Evolutionary conservation across 1,284 basidiomycete genomes (phyloP).

Genomic region (Fomitopsis palustris): DNA sequence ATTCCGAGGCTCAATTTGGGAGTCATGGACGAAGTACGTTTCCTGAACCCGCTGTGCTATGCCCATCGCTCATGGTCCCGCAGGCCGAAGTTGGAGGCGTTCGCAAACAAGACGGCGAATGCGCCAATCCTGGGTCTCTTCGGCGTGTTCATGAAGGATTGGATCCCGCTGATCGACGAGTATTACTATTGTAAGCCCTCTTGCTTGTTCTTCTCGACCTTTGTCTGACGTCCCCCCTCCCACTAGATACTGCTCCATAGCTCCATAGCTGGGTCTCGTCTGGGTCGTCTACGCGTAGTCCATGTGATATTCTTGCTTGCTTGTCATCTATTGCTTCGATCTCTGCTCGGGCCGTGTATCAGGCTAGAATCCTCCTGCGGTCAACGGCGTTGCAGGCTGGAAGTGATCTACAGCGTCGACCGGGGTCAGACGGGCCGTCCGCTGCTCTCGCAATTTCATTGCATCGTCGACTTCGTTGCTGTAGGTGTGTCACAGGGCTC

Average conservation of each 20-base stretch:
- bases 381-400: background rate
- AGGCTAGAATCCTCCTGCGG: background rate
- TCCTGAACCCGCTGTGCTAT: background rate
- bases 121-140: conserved; percentile 75
- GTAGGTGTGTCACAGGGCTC: too few species aligned
- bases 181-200: conserved; percentile 87
- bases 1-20: conserved; percentile 87
- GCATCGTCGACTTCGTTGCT: background rate
- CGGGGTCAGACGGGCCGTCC: background rate
- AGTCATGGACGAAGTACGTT: conserved; percentile 73
- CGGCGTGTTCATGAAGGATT: conserved; percentile 79
- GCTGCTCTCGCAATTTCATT: background rate
- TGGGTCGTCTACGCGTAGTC: background rate
- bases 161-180: conserved; percentile 91
- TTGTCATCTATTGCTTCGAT: background rate
- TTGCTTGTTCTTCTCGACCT: background rate
- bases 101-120: conserved; percentile 56
- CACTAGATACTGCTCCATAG: conserved; percentile 38
- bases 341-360: background rate
- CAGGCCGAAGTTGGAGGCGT: conserved; percentile 73
- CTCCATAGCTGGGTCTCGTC: conserved; percentile 27
- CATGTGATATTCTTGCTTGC: conserved; percentile 7
- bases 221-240: background rate
- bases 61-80: conserved; percentile 3
- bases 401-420: background rate